Evolutionary conservation across 2,329 filamentous ascomycete species (phyloP).

Genomic region (Neopestalotiopsis sp.): DNA sequence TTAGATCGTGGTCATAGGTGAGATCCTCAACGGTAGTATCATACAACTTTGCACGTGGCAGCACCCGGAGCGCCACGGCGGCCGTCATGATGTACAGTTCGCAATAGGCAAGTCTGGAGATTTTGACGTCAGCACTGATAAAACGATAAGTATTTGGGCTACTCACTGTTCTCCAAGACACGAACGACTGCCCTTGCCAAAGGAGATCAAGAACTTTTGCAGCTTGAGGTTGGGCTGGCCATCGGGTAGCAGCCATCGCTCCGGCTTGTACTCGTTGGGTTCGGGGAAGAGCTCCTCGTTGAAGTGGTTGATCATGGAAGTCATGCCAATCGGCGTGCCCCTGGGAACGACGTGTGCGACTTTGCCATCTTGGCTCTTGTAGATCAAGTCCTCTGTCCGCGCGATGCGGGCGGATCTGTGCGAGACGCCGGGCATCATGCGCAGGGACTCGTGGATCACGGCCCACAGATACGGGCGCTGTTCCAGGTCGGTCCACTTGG

Average conservation of each 20-base stretch:
- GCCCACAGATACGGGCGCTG: conserved; percentile 27
- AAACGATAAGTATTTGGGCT: neutral
- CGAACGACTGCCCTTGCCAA: conserved; percentile 28
- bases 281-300: conserved; percentile 28
- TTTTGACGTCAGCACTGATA: neutral
- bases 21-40: conserved; percentile 29
- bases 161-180: conserved; percentile 33
- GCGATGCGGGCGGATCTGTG: conserved; percentile 24
- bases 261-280: conserved; percentile 26
- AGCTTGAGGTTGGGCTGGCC: conserved; percentile 16
- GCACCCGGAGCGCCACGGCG: conserved; percentile 27
- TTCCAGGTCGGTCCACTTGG: conserved; percentile 28
- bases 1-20: conserved; percentile 33
- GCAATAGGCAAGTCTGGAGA: conserved; percentile 29
- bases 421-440: conserved; percentile 25
- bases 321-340: conserved; percentile 29
- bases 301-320: conserved; percentile 22
- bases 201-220: conserved; percentile 25
- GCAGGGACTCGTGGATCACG: conserved; percentile 27
- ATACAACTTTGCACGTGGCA: conserved; percentile 31
- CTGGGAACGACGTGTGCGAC: conserved; percentile 26
- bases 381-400: conserved; percentile 25
- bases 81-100: conserved; percentile 30
- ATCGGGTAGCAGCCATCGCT: conserved; percentile 27
- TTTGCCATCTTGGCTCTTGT: conserved; percentile 18